Evolutionary conservation across 1,284 basidiomycete genomes (phyloP).

Genomic region (Abortiporus biennis): DNA sequence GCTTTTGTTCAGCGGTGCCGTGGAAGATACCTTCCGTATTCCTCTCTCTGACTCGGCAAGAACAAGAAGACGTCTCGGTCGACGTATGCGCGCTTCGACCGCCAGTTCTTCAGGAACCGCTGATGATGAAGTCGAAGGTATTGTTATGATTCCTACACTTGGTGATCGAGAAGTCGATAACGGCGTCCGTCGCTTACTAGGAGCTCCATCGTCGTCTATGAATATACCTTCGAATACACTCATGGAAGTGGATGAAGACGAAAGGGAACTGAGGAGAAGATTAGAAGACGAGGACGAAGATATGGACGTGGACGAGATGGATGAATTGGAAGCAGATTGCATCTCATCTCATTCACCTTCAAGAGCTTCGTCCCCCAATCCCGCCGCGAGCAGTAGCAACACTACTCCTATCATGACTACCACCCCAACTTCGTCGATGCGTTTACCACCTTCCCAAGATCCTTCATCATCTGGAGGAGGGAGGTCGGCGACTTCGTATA

Average conservation of each 20-base stretch:
- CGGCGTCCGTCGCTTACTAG: slow-evolving; percentile 51
- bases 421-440: slow-evolving; percentile 1
- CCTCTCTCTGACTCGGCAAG: slow-evolving; percentile 19
- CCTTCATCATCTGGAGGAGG: too few relatives aligned
- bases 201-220: slow-evolving; percentile 22
- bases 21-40: slow-evolving; percentile 54
- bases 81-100: slow-evolving; percentile 10
- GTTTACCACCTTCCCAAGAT: slow-evolving; percentile 4
- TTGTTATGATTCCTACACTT: slow-evolving; percentile 45
- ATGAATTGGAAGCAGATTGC: slow-evolving; percentile 39
- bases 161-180: slow-evolving; percentile 56
- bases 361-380: slow-evolving; percentile 37
- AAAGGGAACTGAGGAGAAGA: slow-evolving; percentile 10
- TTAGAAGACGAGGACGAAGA: slow-evolving; percentile 18
- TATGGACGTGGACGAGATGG: slow-evolving; percentile 38
- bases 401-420: slow-evolving; percentile 12
- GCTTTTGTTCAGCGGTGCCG: slow-evolving; percentile 35
- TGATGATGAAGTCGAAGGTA: slow-evolving; percentile 23
- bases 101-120: slow-evolving; percentile 8
- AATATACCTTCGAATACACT: background rate
- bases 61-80: slow-evolving; percentile 11
- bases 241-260: background rate
- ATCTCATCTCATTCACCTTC: slow-evolving; percentile 39
- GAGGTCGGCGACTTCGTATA: background rate
- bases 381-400: slow-evolving; percentile 24